Evolutionary conservation across 2,329 filamentous ascomycete species (phyloP).

Genomic region (Claviceps capensis): DNA sequence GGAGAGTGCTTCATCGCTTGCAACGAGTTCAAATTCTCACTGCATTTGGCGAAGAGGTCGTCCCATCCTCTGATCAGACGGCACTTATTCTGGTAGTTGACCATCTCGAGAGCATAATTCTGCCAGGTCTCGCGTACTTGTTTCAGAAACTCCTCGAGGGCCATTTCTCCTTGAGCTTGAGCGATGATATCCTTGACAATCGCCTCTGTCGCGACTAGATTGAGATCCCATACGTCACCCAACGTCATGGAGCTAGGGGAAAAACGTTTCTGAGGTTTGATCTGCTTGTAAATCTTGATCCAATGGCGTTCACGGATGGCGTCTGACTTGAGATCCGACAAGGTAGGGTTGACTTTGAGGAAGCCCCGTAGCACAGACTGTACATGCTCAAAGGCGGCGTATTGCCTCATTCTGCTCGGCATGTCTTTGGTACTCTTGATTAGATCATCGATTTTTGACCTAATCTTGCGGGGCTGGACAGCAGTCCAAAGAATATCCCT

Average conservation of each 20-base stretch:
- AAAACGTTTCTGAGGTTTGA: conserved; percentile 87
- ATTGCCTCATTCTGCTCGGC: conserved; percentile 97
- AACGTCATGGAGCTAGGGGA: conserved; percentile 89
- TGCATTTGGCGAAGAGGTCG: conserved; percentile 95
- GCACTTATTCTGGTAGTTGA: conserved; percentile 97
- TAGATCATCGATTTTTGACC: conserved; percentile 75
- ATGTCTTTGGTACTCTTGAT: conserved; percentile 99
- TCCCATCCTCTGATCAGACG: conserved; percentile 96
- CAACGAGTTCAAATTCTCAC: conserved; percentile 91
- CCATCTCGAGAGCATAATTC: conserved; percentile 83
- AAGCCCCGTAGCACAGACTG: conserved; percentile 80
- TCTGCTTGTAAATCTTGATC: conserved; percentile 92
- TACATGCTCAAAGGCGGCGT: conserved; percentile 98
- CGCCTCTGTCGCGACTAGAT: conserved; percentile 73
- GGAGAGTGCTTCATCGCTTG: conserved; percentile 98
- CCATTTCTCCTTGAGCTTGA: conserved; percentile 96
- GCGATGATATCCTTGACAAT: conserved; percentile 87
- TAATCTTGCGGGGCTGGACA: conserved; percentile 85
- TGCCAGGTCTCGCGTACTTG: conserved; percentile 96
- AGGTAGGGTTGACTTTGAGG: conserved; percentile 77
- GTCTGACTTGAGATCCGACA: conserved; percentile 89
- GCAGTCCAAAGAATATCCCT: conserved; percentile 89
- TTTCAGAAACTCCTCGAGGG: conserved; percentile 90
- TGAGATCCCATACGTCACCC: conserved; percentile 97
- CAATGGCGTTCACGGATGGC: conserved; percentile 93